Base-by-base conservation (phyloP, 2,329 filamentous ascomycete genomes). In the Colletotrichum filicis region DNA sequence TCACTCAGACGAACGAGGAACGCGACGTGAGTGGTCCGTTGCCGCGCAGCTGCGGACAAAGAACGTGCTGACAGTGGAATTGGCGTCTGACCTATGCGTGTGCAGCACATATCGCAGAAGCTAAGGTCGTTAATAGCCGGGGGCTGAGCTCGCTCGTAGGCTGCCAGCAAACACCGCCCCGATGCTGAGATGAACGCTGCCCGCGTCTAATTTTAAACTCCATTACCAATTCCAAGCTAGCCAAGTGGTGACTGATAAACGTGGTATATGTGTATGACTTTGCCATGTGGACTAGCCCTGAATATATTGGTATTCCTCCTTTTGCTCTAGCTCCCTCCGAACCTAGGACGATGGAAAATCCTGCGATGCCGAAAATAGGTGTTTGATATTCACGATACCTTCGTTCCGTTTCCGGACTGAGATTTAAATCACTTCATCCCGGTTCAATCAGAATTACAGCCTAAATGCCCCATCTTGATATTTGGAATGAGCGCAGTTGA, bases 31-130 rank as follows among this genome's bases (percentile, higher is more conserved):
- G n/a, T 72, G 66, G 66, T 9, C 24, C 9, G 1, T 69, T 69
- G 59, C 66, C 66, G 69, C 66, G 69, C 52, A 69, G 24, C 28
- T 19, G 52, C 3, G 26, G 58, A 68, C 42, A 46, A 7, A 62
- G 35, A 32, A 22, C 42, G n/a, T 55, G 53, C 52, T 30, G 24
- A 42, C n/a, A n/a, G 65, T 24, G 32, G 46, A 32, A 35, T 8
- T 63, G 14, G 52, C 42, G 59, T 63, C 42, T 72, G 65, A 55
- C 42, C 22, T 28, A 11, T 19, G 52, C 52, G 53, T 35, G n/a
- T 63, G 28, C n/a, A 7, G 28, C 5, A 5, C 46, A 12, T 4
- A 12, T 2, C 46, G 19, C 8, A 22, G 24, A 11, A 26, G 55
- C 8, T 57, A n/a, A 7, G 35, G 14, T 19, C 7, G 16, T 30